phyloP scores from a whole-genome alignment of 192 early-diverging fungal species.

The Gigaspora rosea region DNA sequence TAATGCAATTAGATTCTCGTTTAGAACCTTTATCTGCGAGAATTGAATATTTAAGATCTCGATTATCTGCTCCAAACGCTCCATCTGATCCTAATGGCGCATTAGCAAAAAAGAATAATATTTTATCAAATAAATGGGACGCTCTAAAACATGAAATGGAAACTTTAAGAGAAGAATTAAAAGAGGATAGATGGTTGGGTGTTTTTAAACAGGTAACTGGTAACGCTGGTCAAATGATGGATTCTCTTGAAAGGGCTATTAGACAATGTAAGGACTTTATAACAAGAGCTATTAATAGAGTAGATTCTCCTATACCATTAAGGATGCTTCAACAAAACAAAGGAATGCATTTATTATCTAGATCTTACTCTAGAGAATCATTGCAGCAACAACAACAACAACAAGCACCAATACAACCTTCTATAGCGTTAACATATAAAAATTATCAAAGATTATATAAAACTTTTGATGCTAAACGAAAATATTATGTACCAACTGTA shows the following conservation, averaged over 20 bases:
- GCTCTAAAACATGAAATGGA: conserved; percentile 55
- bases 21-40: conserved; percentile 53
- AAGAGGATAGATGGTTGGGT: conserved; percentile 59
- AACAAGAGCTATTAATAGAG: conserved; percentile 4
- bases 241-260: conserved; percentile 56
- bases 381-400: conserved; percentile 30
- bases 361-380: conserved; percentile 29
- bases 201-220: conserved; percentile 56
- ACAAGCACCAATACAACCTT: conserved; percentile 37
- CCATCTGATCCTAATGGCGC: conserved; percentile 39
- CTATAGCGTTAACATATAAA: conserved; percentile 42
- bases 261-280: conserved; percentile 48
- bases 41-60: conserved; percentile 50
- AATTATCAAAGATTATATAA: conserved; percentile 55
- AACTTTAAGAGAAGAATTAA: conserved; percentile 57
- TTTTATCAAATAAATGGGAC: conserved; percentile 48
- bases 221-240: conserved; percentile 61
- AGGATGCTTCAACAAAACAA: not conserved
- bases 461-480: conserved; percentile 58
- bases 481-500: conserved; percentile 57
- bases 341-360: conserved; percentile 17
- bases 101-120: conserved; percentile 36
- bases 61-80: conserved; percentile 34
- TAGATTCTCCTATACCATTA: conserved; percentile 19
- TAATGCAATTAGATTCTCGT: conserved; percentile 50